Evolutionary conservation across 1,284 basidiomycete species (phyloP).

Genomic region (Stereum hirsutum): DNA sequence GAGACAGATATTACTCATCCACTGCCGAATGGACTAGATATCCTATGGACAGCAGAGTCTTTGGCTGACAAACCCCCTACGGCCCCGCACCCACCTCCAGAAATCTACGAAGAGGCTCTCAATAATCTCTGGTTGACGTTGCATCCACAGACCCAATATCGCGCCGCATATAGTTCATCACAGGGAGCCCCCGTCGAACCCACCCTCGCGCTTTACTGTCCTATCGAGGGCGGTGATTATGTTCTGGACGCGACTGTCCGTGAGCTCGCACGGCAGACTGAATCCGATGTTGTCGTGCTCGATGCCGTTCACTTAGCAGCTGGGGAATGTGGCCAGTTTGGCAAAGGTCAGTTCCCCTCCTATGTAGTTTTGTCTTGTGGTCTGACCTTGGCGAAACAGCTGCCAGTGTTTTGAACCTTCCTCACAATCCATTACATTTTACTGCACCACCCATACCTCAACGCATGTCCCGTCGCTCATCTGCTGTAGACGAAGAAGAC

Average conservation of each 20-base stretch:
- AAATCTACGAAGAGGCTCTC: conserved; percentile 61
- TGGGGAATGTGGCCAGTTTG: conserved; percentile 71
- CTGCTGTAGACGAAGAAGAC: conserved; percentile 43
- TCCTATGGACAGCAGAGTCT: conserved; percentile 54
- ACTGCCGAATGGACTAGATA: conserved; percentile 45
- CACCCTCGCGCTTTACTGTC: conserved; percentile 73
- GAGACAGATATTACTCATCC: conserved; percentile 20
- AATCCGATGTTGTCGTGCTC: conserved; percentile 72
- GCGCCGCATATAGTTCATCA: conserved; percentile 48
- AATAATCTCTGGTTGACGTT: conserved; percentile 66
- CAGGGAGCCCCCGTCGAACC: conserved; percentile 55
- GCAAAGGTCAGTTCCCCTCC: conserved; percentile 39
- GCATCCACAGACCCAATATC: conserved; percentile 72
- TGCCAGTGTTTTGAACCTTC: conserved; percentile 54
- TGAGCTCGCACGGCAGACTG: conserved; percentile 62
- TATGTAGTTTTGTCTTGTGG: neutral
- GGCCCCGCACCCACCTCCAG: conserved; percentile 36
- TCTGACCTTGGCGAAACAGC: conserved; percentile 26
- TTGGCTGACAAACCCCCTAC: conserved; percentile 16
- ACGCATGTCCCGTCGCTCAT: conserved; percentile 15
- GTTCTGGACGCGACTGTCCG: conserved; percentile 71
- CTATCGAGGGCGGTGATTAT: conserved; percentile 78
- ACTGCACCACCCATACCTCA: conserved; percentile 22
- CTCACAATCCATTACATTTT: conserved; percentile 67
- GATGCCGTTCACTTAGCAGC: conserved; percentile 78